Evolutionary conservation across 805 yeast species (phyloP).

Genomic region (Cyberlindnera subsufficiens): DNA sequence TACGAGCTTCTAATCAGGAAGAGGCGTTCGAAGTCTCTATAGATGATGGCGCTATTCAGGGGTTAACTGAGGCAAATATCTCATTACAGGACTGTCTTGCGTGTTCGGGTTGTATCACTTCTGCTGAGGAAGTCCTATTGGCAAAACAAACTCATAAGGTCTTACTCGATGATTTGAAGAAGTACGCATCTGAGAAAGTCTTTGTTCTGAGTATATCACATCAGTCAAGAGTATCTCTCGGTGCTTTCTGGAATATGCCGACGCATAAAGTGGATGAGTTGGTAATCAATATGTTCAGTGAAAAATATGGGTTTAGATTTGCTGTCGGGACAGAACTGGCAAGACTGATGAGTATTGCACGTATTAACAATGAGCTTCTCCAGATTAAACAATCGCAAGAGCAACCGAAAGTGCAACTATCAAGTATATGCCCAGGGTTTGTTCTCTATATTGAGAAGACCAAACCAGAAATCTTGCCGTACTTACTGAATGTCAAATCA

Average conservation of each 20-base stretch:
- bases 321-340: constrained; percentile 86
- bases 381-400: constrained; percentile 4
- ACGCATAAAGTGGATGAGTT: constrained; percentile 56
- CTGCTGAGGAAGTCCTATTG: constrained; percentile 92
- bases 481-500: constrained; percentile 69
- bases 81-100: constrained; percentile 92
- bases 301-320: constrained; percentile 60
- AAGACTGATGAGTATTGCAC: constrained; percentile 54
- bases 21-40: constrained; percentile 65
- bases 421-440: constrained; percentile 94
- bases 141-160: constrained; percentile 88
- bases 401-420: constrained; percentile 27
- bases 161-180: constrained; percentile 52
- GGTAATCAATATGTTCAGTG: constrained; percentile 50
- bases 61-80: constrained; percentile 75
- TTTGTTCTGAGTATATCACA: constrained; percentile 81
- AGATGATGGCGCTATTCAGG: constrained; percentile 39
- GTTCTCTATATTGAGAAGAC: constrained; percentile 94
- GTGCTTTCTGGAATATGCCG: constrained; percentile 53
- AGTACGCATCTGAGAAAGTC: constrained; percentile 27
- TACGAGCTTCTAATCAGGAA: constrained; percentile 24
- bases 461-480: constrained; percentile 75
- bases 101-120: constrained; percentile 94
- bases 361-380: constrained; percentile 37
- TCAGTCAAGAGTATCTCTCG: constrained; percentile 78